Evolutionary conservation across 1,284 basidiomycete genomes (phyloP).

Genomic region (Apiotrichum domesticum): DNA sequence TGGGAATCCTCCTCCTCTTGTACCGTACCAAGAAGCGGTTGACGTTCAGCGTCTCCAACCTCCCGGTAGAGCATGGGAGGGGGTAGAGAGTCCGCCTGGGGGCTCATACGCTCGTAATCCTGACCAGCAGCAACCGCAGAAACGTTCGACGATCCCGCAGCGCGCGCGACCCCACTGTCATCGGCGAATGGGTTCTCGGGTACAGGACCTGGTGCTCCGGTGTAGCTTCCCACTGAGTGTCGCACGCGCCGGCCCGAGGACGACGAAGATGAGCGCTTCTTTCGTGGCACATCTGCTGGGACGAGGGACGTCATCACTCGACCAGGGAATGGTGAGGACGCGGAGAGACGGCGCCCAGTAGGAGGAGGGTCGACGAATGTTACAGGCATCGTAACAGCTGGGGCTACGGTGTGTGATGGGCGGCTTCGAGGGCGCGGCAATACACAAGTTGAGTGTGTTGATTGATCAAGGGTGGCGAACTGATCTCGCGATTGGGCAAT

Average conservation of each 20-base stretch:
- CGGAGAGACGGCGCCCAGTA: slow-evolving; percentile 5
- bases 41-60: slow-evolving; percentile 43
- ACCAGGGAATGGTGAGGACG: slow-evolving; percentile 11
- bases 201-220: neutral
- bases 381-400: slow-evolving; percentile 9
- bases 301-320: slow-evolving; percentile 10
- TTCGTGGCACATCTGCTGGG: slow-evolving; percentile 7
- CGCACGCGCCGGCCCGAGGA: neutral
- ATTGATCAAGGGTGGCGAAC: neutral
- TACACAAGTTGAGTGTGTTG: neutral
- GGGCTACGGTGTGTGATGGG: neutral
- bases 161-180: neutral
- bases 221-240: neutral
- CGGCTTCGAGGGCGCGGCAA: neutral
- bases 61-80: neutral
- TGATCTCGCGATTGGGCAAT: too few species aligned
- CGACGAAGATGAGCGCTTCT: neutral
- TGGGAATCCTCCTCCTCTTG: slow-evolving; percentile 17
- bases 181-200: slow-evolving; percentile 2
- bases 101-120: slow-evolving; percentile 1
- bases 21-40: slow-evolving; percentile 44
- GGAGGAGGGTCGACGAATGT: slow-evolving; percentile 9
- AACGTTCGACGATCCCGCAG: neutral
- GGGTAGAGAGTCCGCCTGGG: neutral
- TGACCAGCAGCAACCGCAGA: neutral